Base-by-base conservation (phyloP, 1,139 yeast genomes). In the Eremothecium gossypii region DNA sequence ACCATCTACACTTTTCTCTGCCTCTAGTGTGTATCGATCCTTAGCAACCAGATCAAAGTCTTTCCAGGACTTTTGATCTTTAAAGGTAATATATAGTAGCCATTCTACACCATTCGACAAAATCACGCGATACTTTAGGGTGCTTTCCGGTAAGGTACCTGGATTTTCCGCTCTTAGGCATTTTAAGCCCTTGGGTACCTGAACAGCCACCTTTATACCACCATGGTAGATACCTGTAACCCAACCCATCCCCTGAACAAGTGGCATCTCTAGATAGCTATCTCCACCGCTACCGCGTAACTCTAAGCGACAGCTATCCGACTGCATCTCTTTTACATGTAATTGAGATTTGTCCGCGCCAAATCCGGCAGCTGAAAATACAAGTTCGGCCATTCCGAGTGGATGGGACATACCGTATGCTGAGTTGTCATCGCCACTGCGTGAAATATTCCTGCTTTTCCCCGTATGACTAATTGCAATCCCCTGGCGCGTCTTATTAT, bases 191-290 rank as follows among this genome's bases (percentile, higher is more conserved):
- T 73, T 65, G 45, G 70, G 70, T 1, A 83, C 69, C 50, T 69
- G 70, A 43, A 83, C 58, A 27, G 63, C 56, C 4, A 86, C 79
- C 43, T 70, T 69, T 58, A 80, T 65, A 40, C 68, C 63, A 39
- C 79, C 80, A 49, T 74, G 68, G 60, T 83, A 84, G 36, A 77
- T 66, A 29, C 76, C 83, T 33, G 86, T 75, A 9, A 76, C 74
- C 50, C 80, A 73, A n/a, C 94, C 95, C 84, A 81, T 80, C 47
- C 94, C 94, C 58, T 79, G 83, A 14, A 72, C 76, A 38, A 74
- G 46, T 4, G 80, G 77, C 29, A 63, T 41, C 30, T 63, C 64
- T 28, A 66, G 47, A 36, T 53, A 65, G 40, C 58, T 50, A 17
- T 58, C 39, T 33, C 55, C 54, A 11, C 59, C 47, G 1, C 60